These are phyloP conservation scores for Intubia oerlemansii DNA, from an alignment of 2,329 filamentous ascomycete species.

Conservation along the genomic window DNA sequence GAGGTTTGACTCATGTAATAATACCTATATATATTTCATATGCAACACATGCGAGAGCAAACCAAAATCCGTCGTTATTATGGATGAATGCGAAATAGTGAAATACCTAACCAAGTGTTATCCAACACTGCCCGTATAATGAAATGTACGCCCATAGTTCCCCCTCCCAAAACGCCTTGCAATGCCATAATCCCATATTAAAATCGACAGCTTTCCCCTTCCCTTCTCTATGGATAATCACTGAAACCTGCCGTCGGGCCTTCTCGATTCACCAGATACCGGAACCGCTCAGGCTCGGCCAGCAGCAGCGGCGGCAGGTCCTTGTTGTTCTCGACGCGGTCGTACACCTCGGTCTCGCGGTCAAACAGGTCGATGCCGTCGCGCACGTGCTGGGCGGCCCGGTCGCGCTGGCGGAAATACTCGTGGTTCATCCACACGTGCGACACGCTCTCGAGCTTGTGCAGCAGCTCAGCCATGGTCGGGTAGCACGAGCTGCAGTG, in stretches of 20 bases:
- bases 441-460: slow-evolving; percentile 34
- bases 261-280: slow-evolving; percentile 23
- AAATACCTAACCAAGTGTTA: neutral
- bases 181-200: neutral
- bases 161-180: neutral
- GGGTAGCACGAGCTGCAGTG: slow-evolving; percentile 41
- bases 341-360: slow-evolving; percentile 23
- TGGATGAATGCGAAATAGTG: too few species aligned
- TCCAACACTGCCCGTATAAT: neutral
- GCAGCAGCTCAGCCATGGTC: slow-evolving; percentile 30
- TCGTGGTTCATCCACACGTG: slow-evolving; percentile 30
- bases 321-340: slow-evolving; percentile 23
- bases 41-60: too few species aligned
- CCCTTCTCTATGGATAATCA: slow-evolving; percentile 21
- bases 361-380: slow-evolving; percentile 33
- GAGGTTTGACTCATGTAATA: too few species aligned
- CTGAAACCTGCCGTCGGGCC: slow-evolving; percentile 24
- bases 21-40: too few species aligned
- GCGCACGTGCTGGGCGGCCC: slow-evolving; percentile 28
- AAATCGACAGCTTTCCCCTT: too few species aligned
- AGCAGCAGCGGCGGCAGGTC: slow-evolving; percentile 30
- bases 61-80: too few species aligned
- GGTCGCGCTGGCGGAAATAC: slow-evolving; percentile 22
- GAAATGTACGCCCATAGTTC: neutral
- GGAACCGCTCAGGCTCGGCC: slow-evolving; percentile 17